phyloP scores from a whole-genome alignment of 2,329 filamentous ascomycete species.

The Ambrosiella xylebori region DNA sequence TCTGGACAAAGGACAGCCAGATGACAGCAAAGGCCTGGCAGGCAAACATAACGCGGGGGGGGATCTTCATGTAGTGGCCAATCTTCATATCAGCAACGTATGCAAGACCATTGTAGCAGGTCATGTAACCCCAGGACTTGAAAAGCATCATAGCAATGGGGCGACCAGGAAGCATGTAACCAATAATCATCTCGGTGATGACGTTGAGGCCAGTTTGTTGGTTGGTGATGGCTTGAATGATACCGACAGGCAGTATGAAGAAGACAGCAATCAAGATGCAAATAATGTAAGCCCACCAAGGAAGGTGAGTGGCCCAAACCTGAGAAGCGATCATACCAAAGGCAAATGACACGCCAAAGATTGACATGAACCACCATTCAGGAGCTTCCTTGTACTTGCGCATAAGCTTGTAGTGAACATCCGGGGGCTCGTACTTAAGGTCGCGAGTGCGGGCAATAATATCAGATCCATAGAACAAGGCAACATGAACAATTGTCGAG shows the following conservation, averaged over 20 bases:
- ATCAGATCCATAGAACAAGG: conserved; percentile 34
- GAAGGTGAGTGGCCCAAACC: conserved; percentile 24
- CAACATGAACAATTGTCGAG: conserved; percentile 33
- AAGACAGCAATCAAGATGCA: conserved; percentile 25
- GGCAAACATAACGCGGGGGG: conserved; percentile 31
- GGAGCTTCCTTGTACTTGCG: conserved; percentile 36
- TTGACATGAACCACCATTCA: conserved; percentile 36
- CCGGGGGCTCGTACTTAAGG: conserved; percentile 25
- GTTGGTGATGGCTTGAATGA: conserved; percentile 32
- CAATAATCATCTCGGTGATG: conserved; percentile 31
- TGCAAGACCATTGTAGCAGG: conserved; percentile 28
- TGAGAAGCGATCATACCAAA: conserved; percentile 26
- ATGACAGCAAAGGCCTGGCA: conserved; percentile 27
- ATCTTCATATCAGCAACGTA: conserved; percentile 34
- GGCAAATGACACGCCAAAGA: conserved; percentile 32
- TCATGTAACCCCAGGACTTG: conserved; percentile 31
- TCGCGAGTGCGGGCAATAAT: conserved; percentile 22
- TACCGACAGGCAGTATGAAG: conserved; percentile 27
- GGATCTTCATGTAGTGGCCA: conserved; percentile 36
- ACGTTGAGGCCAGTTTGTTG: conserved; percentile 31
- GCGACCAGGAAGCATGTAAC: conserved; percentile 30
- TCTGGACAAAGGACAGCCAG: conserved; percentile 24
- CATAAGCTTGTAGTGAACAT: conserved; percentile 39
- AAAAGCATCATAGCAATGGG: conserved; percentile 34
- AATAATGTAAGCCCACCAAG: conserved; percentile 27